phyloP scores from a whole-genome alignment of 2,329 filamentous ascomycete genomes.

The Fusarium sp. region DNA sequence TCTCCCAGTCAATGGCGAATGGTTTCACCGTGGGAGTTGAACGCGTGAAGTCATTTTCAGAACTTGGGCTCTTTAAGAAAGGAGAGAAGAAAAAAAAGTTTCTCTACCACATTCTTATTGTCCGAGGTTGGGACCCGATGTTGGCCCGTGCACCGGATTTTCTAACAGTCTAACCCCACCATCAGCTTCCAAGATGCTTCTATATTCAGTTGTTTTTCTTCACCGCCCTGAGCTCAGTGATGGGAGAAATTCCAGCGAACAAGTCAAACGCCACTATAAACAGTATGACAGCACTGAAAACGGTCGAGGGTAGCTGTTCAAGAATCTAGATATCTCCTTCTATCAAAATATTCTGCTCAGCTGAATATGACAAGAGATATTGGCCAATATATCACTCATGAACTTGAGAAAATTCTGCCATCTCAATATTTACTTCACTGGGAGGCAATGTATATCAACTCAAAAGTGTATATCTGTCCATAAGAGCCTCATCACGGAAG shows the following conservation, averaged over 20 bases:
- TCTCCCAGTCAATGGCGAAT: conserved; percentile 42
- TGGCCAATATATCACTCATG: background rate
- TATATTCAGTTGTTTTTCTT: conserved; percentile 34
- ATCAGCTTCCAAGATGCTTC: conserved; percentile 29
- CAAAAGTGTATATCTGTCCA: background rate
- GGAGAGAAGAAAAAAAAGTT: conserved; percentile 49
- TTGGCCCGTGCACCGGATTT: conserved; percentile 43
- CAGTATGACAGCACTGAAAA: conserved; percentile 5
- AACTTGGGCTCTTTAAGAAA: conserved; percentile 40
- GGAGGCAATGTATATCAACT: background rate
- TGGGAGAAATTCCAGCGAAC: conserved; percentile 41
- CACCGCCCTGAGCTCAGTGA: conserved; percentile 35
- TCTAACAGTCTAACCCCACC: conserved; percentile 36
- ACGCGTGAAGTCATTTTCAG: conserved; percentile 45
- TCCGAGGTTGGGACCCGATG: conserved; percentile 28
- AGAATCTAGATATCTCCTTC: background rate
- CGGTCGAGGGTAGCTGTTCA: background rate
- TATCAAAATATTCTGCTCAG: background rate
- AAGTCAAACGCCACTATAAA: conserved; percentile 35
- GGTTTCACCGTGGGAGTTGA: conserved; percentile 43
- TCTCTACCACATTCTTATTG: conserved; percentile 46
- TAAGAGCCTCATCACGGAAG: background rate
- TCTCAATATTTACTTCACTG: background rate
- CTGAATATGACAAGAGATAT: background rate
- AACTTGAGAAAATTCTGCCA: conserved; percentile 14